Base-by-base conservation (phyloP, 148 eudicot species). In the Rhododendron ferrugineum region DNA sequence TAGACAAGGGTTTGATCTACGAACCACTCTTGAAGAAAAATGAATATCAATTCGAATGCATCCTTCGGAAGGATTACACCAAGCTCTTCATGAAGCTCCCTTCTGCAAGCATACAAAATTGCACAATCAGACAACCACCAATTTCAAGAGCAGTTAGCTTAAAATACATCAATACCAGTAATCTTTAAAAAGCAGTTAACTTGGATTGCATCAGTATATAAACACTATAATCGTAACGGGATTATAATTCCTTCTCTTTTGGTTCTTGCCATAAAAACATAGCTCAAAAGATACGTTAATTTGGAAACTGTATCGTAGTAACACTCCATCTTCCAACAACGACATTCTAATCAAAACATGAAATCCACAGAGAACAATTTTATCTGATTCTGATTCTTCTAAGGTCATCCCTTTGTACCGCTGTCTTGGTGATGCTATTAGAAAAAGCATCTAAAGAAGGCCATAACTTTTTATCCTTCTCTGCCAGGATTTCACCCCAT, bases 1-100 rank as follows among this genome's bases (percentile, higher is more conserved):
- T 34, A 6, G 52, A 76, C 75, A 81, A 70, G 32, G 36, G 54
- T 44, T 83, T 68, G n/a, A 68, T 75, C 49, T 40, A 92, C 95
- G 22, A 87, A 97, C 99, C 95, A 87, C 89, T 97, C 95, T 83
- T 93, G 88, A 20, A 95, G 89, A 77, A 88, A 93, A 87, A 92
- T 88, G 68, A 94, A 97, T 30, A 97, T 68, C 84, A 92, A 82
- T 87, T 97, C 99, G 89, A 97, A 97, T 82, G 99, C 99, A 89
- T 97, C 97, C 88, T 90, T 92, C 30, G 98, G 98, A 84, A 97
- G 97, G 80, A 85, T 84, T 72, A 97, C 82, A 62, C 99, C 99
- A 75, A 97, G 96, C 91, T 97, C 99, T 90, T 97, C 99, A 60
- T 92, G 93, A 88, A 97, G 99, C 90, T 97, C 99, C 89, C 98